A percentile compares a stretch with the other conserved stretches of the same genome.
These are phyloP conservation scores for Cyclotella distinguenda DNA, from an alignment of 108 stramenopile species.

Conservation along the genomic window DNA sequence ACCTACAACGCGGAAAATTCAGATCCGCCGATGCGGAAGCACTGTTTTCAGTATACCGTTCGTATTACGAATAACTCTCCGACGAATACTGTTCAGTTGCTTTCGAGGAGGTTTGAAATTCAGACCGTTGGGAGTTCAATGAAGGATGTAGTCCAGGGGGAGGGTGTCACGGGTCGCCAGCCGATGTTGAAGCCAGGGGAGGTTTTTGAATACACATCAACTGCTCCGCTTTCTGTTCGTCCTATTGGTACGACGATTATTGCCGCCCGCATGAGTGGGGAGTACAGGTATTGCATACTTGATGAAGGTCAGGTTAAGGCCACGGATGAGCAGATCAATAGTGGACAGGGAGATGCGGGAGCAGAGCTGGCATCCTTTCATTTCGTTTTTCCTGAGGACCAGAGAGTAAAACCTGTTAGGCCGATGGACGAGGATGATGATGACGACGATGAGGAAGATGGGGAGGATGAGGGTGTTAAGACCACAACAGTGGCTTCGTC, in stretches of 20 bases:
- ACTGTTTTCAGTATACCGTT: constrained; percentile 91
- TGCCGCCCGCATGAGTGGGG: constrained; percentile 84
- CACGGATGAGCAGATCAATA: constrained; percentile 69
- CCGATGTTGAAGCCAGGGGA: constrained; percentile 90
- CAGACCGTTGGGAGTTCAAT: constrained; percentile 82
- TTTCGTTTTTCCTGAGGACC: constrained; percentile 86
- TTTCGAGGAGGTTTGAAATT: constrained; percentile 90
- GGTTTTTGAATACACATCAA: constrained; percentile 91
- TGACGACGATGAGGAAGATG: constrained; percentile 67
- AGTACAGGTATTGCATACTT: constrained; percentile 72
- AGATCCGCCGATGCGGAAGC: constrained; percentile 90
- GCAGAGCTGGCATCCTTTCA: constrained; percentile 79
- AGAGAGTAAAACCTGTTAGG: constrained; percentile 76
- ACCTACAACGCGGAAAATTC: constrained; percentile 88
- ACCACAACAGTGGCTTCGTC: constrained; percentile 29
- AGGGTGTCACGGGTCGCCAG: constrained; percentile 89
- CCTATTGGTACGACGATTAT: constrained; percentile 82
- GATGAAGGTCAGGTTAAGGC: constrained; percentile 69
- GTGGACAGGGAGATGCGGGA: constrained; percentile 67
- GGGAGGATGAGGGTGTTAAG: constrained; percentile 42
- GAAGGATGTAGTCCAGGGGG: constrained; percentile 90
- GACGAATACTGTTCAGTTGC: constrained; percentile 84
- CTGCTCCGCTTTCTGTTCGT: constrained; percentile 76
- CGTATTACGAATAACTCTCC: constrained; percentile 89
- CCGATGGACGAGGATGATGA: constrained; percentile 72